Evolutionary conservation across 2,329 filamentous ascomycete species (phyloP), one percentile per base, ranked within the genome.

Genomic region (Thielaviopsis punctulata): DNA sequence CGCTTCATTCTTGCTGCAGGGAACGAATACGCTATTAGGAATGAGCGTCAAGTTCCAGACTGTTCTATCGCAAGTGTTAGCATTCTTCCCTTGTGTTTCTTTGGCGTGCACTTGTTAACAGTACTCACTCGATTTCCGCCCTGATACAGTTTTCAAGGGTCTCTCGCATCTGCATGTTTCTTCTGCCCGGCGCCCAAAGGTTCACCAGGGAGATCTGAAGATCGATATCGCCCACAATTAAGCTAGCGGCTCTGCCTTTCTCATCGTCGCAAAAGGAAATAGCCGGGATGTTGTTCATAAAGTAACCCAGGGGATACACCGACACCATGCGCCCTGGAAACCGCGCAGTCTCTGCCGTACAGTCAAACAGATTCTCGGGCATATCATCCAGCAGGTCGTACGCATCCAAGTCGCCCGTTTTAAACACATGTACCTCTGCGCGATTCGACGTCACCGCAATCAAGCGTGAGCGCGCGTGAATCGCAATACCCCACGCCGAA

Each of bases 391-490:
- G 36, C 9, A 41, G 19, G 3, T 41, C 15, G 36, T 19, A 9
- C 3, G 1, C 1, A 41, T 41, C 36, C 36, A 41, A 9, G 12
- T 41, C n/a, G 60, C 55, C 45, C 71, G 60, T 4, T 69, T 71
- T 72, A 58, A 78, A 79, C 1, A 79, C 69, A 0, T 68, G 73
- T 6, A 75, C 65, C 56, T 75, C 72, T 49, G 62, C 61, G 3
- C 73, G 76, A 62, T 98, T 98, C 0, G 85, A 80, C 59, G 84
- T 86, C 39, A 93, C 82, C 8, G 49, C 53, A 45, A 55, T 48
- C 8, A 55, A 13, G n/a, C 49, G 45, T 8, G 49, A 55, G 30
- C 48, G 52, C 46, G 45, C 15, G 24, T 55, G 53, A 15, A 55
- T 55, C 6, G 53, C 39, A 27, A 55, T 41, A 15, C 45, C 53